Percentiles rank a stretch among this genome's conserved stretches.
Conservation (phyloP, 106 monocot species). For the Acorus gramineus region DNA sequence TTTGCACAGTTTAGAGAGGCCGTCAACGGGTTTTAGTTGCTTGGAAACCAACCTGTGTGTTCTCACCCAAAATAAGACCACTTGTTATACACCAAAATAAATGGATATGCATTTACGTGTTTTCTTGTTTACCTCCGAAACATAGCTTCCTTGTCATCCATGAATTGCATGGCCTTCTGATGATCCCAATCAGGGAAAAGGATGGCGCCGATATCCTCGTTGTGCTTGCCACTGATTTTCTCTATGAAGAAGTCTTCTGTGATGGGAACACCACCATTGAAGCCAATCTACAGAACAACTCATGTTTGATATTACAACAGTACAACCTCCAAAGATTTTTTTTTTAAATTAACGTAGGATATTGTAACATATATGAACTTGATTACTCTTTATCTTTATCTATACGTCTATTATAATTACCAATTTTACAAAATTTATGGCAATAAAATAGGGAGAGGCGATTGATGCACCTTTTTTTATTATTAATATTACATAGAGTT, state of each 20-base stretch:
- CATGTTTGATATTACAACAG: not conserved
- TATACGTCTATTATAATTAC: too few relatives aligned
- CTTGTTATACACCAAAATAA: too few relatives aligned
- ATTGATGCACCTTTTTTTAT: too few relatives aligned
- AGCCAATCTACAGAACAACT: constrained; percentile 36
- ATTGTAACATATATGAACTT: too few relatives aligned
- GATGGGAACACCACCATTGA: constrained; percentile 58
- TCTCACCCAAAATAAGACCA: too few relatives aligned
- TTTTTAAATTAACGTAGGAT: too few relatives aligned
- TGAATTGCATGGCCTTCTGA: constrained; percentile 43
- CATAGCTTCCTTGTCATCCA: constrained; percentile 72
- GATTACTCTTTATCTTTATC: too few relatives aligned
- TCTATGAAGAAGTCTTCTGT: constrained; percentile 44
- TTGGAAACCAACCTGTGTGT: constrained; percentile 42
- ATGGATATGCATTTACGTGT: too few relatives aligned
- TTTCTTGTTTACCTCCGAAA: constrained; percentile 38
- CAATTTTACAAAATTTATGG: too few relatives aligned
- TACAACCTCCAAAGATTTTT: too few relatives aligned
- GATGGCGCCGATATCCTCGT: constrained; percentile 33
- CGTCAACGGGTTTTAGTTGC: constrained; percentile 45
- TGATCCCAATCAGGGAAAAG: constrained; percentile 68
- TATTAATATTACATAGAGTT: too few relatives aligned
- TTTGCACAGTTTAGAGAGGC: constrained; percentile 58
- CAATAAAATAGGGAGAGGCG: too few relatives aligned
- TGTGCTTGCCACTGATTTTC: constrained; percentile 58